A percentile compares a stretch with the other conserved stretches of the same genome.
Conservation (phyloP, 352 stramenopile species). For the Pythium apleroticum region DNA sequence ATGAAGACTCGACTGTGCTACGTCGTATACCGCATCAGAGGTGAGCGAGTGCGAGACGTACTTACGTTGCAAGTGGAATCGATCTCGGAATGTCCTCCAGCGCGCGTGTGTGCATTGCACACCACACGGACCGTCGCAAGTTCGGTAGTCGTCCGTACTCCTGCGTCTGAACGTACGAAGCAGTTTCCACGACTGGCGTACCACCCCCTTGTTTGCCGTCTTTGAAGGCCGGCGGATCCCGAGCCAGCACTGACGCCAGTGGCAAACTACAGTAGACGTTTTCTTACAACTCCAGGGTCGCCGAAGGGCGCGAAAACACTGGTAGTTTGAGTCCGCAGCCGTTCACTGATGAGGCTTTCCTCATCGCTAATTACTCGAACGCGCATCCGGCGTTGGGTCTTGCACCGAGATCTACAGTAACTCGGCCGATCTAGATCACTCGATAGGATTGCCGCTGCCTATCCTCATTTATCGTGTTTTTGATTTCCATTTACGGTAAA, state of each 20-base stretch:
- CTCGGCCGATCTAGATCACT: too few relatives aligned
- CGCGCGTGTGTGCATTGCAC: too few relatives aligned
- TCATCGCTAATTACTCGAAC: not conserved
- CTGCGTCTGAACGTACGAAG: not conserved
- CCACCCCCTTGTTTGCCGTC: not conserved
- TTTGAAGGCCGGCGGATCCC: not conserved
- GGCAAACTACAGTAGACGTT: not conserved
- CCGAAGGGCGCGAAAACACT: not conserved
- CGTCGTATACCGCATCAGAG: too few relatives aligned
- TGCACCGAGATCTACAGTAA: not conserved
- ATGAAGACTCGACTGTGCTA: not conserved
- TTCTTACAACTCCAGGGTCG: not conserved
- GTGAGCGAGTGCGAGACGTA: too few relatives aligned
- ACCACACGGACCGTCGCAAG: too few relatives aligned
- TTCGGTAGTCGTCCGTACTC: not conserved
- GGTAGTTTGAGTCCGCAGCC: not conserved
- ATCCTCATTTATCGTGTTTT: not conserved
- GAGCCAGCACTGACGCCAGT: not conserved
- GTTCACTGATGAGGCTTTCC: not conserved
- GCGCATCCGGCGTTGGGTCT: not conserved
- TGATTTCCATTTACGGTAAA: not conserved
- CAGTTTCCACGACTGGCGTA: not conserved
- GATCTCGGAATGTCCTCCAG: too few relatives aligned
- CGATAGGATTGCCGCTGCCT: too few relatives aligned
- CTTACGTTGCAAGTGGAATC: too few relatives aligned